These are phyloP conservation scores for Chalciporus piperatus DNA, from an alignment of 768 basidiomycete species.

Conservation along the genomic window DNA sequence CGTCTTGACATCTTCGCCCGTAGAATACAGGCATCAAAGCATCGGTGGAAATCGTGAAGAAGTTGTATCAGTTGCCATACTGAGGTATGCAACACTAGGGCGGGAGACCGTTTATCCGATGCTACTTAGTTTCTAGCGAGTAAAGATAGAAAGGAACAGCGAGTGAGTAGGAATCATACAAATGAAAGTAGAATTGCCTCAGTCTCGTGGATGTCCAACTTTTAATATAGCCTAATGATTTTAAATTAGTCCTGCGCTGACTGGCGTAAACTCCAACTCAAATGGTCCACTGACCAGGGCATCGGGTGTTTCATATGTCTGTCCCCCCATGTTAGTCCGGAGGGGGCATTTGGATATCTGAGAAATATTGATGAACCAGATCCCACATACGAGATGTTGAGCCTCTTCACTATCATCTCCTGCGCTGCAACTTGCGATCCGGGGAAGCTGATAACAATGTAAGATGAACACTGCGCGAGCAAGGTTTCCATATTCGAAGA, in stretches of 20 bases:
- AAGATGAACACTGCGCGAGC: slow-evolving; percentile 53
- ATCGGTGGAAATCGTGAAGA: slow-evolving; percentile 59
- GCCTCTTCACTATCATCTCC: slow-evolving; percentile 45
- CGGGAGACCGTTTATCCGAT: too few species aligned
- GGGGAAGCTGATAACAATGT: slow-evolving; percentile 42
- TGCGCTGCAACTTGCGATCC: slow-evolving; percentile 24
- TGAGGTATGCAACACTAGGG: neutral
- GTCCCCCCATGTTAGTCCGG: slow-evolving; percentile 55
- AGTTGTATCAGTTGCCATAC: slow-evolving; percentile 9
- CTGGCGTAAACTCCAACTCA: slow-evolving; percentile 25
- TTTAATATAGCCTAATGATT: too few species aligned
- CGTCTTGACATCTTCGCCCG: neutral
- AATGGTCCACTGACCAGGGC: slow-evolving; percentile 39
- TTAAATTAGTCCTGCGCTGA: slow-evolving; percentile 38
- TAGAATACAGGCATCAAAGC: slow-evolving; percentile 70
- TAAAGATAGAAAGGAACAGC: neutral
- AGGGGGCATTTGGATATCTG: slow-evolving; percentile 49
- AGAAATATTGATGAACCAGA: neutral
- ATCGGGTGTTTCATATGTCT: slow-evolving; percentile 52
- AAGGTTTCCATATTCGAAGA: slow-evolving; percentile 47
- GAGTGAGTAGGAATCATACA: neutral
- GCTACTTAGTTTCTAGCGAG: neutral
- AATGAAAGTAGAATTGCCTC: slow-evolving; percentile 41
- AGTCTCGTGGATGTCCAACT: slow-evolving; percentile 48
- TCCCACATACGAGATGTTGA: slow-evolving; percentile 41